Base-by-base conservation (phyloP, 768 basidiomycete species). In the Collybiopsis luxurians region DNA sequence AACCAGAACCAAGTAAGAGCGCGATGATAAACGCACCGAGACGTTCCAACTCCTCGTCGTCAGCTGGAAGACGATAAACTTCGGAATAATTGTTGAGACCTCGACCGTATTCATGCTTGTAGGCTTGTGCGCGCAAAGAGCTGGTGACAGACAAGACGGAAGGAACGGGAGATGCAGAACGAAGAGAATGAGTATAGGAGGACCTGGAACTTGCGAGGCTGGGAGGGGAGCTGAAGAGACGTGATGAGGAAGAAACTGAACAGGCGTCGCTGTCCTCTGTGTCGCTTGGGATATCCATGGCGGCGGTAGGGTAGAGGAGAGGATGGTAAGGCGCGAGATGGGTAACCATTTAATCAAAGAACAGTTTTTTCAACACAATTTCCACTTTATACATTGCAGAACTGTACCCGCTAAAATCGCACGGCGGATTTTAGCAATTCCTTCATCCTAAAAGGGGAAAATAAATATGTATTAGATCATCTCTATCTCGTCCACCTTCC, bases 71-170 rank as follows among this genome's bases (percentile, higher is more conserved):
- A 42, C 80, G 79, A 64, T 92, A 92, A 1, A 92, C 79, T 44
- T 91, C 87, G 1, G 90, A 91, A 61, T 87, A 87, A 60, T 84
- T 90, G 71, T 91, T 91, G 43, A 92, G 67, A 30, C 75, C 79
- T 40, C 90, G 77, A 0, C 89, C 90, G 56, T 82, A 85, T 64
- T 90, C 87, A 27, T 83, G 77, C 53, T 77, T 79, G 70, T 83
- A 85, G 1, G 83, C 79, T 34, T 79, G 75, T 15, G 77, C 80
- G 24, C 79, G 81, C 45, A 89, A 61, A 0, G 86, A 86, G 63
- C 79, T 84, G 0, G 85, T 84, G 65, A 90, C 66, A 1, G 89
- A 90, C 64, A 81, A 77, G 7, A 92, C 79, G 24, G 90, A 90
- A 7, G 85, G 86, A 12, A 71, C 69, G 2, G 90, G 89, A 2